These are phyloP conservation scores for Wickerhamomyces rabaulensis DNA, from an alignment of 805 yeast genomes.

Conservation along the genomic window DNA sequence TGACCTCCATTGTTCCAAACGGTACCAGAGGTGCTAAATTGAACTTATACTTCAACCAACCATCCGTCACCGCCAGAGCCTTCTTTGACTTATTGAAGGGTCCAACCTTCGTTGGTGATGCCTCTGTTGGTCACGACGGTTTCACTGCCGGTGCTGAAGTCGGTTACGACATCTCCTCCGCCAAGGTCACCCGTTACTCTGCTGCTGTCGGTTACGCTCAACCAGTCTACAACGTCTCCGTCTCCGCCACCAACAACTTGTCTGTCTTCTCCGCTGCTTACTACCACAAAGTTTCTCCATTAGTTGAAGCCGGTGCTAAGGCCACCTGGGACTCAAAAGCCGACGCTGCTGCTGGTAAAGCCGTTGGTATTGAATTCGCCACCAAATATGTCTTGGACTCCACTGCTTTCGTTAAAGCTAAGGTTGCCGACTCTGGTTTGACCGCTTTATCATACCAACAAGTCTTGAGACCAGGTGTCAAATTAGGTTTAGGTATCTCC, in stretches of 20 bases:
- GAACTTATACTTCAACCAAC: slow-evolving; percentile 87
- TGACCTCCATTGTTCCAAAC: slow-evolving; percentile 80
- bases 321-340: slow-evolving; percentile 88
- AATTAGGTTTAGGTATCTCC: slow-evolving; percentile 94
- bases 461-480: slow-evolving; percentile 92
- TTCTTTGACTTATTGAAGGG: slow-evolving; percentile 94
- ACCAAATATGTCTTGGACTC: slow-evolving; percentile 89
- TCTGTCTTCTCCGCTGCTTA: slow-evolving; percentile 90
- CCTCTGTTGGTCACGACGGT: slow-evolving; percentile 93
- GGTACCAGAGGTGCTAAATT: slow-evolving; percentile 85
- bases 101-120: slow-evolving; percentile 92
- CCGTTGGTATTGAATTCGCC: slow-evolving; percentile 92
- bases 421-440: slow-evolving; percentile 93
- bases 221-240: slow-evolving; percentile 74
- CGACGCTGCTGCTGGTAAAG: slow-evolving; percentile 59
- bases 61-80: slow-evolving; percentile 89
- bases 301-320: slow-evolving; percentile 96
- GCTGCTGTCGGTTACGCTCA: slow-evolving; percentile 91
- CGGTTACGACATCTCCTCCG: slow-evolving; percentile 91
- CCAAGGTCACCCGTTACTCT: slow-evolving; percentile 89
- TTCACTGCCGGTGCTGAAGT: slow-evolving; percentile 96
- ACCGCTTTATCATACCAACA: slow-evolving; percentile 93
- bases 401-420: slow-evolving; percentile 90
- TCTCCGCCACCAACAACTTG: slow-evolving; percentile 80
- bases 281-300: slow-evolving; percentile 91